A percentile compares a stretch with the other conserved stretches of the same genome.
These are phyloP conservation scores for Pterocarpus macrocarpus DNA, from an alignment of 306 rosid genomes.

Conservation along the genomic window DNA sequence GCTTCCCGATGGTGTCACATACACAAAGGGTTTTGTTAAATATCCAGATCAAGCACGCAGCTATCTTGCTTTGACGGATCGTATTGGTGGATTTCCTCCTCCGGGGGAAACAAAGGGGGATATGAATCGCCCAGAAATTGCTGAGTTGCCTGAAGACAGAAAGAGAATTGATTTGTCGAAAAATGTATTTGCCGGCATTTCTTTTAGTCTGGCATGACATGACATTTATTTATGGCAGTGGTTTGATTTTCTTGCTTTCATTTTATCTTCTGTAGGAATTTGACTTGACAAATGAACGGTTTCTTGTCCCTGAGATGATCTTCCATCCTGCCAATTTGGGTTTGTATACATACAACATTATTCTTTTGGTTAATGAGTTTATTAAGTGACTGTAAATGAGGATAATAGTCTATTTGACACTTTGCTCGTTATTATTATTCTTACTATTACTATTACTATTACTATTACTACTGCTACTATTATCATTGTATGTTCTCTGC, in stretches of 20 bases:
- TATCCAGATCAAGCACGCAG: constrained; percentile 72
- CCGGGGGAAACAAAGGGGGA: constrained; percentile 44
- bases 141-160: constrained; percentile 54
- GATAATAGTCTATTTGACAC: constrained; percentile 27
- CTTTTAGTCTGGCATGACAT: neutral
- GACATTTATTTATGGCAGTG: neutral
- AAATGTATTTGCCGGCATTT: constrained; percentile 59
- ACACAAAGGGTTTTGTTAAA: constrained; percentile 83
- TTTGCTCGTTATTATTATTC: neutral
- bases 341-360: constrained; percentile 38
- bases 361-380: constrained; percentile 30
- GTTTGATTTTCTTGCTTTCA: constrained; percentile 1
- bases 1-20: constrained; percentile 85
- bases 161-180: constrained; percentile 76
- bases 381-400: constrained; percentile 26
- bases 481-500: constrained; percentile 1
- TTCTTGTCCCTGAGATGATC: constrained; percentile 97
- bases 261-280: constrained; percentile 69
- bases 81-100: constrained; percentile 22
- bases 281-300: constrained; percentile 92
- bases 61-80: constrained; percentile 60
- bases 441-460: too few species aligned
- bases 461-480: neutral
- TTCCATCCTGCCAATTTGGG: constrained; percentile 97
- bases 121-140: constrained; percentile 45